Base-by-base conservation (phyloP, 1,284 basidiomycete genomes). In the Porodaedalea pini region DNA sequence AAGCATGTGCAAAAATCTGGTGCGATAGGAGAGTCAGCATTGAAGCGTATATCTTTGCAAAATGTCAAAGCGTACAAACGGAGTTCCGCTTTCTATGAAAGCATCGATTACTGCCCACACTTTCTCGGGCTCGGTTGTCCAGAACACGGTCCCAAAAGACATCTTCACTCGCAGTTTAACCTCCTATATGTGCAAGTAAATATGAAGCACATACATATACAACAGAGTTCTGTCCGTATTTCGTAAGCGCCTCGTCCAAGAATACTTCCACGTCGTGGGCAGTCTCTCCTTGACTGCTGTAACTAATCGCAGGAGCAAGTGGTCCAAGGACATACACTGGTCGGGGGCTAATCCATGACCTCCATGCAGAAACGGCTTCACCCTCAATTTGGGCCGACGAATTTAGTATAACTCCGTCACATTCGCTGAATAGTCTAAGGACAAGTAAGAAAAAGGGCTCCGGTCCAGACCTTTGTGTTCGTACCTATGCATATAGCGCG, bases 71-170 rank as follows among this genome's bases (percentile, higher is more conserved):
- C 56, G 25, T 32, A 61, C 60, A 32, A 61, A 61, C 4, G 60
- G 60, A 3, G 56, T 44, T 19, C 19, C 19, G 13, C 25, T 43
- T 4, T 54, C 39, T 2, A 58, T 48, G 8, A 61, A 47, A n/a
- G 27, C 27, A 43, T 58, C 57, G 6, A 61, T 10, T 4, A 61
- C 32, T 2, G 48, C 29, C 56, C 52, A 61, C 4, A 61, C 40
- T 39, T 54, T 41, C 34, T 61, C 57, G 23, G 53, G 40, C 23
- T 50, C 50, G 6, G 37, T 52, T 3, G 58, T 54, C 60, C 60
- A 62, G 17, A 51, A 62, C 4, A 50, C 44, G 1, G 53, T 59
- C 32, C 60, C 60, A 44, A 62, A 62, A 8, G 60, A 59, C 21
- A 62, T 36, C 60, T 62, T 3, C 21, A n/a, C n/a, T n/a, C n/a